Conservation (phyloP, 768 basidiomycete species). For the Xerocomus brunneocitrinus region DNA sequence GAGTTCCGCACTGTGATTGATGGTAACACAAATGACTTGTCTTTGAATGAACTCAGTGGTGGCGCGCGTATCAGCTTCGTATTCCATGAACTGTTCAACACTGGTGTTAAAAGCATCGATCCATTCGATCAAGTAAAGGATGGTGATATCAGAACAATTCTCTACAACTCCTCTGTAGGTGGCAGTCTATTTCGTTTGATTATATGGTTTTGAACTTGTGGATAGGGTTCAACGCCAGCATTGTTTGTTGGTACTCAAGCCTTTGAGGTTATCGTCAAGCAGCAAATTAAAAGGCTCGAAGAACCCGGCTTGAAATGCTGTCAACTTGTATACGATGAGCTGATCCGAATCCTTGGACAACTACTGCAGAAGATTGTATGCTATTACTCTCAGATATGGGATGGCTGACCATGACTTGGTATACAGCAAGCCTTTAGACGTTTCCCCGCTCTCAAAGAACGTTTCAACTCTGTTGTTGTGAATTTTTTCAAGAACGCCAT, state of each 20-base stretch:
- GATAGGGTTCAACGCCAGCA: constrained; percentile 89
- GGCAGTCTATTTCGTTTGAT: background rate
- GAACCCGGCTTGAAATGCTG: constrained; percentile 93
- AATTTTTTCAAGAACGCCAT: constrained; percentile 95
- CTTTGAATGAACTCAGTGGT: constrained; percentile 94
- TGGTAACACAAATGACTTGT: constrained; percentile 94
- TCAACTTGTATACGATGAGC: constrained; percentile 93
- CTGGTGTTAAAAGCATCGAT: constrained; percentile 92
- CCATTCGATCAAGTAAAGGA: constrained; percentile 99
- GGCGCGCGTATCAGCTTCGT: constrained; percentile 99
- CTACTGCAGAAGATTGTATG: constrained; percentile 84
- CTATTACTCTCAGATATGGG: constrained; percentile 9
- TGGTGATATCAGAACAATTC: constrained; percentile 90
- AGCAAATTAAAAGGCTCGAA: constrained; percentile 95
- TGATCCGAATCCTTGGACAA: constrained; percentile 93
- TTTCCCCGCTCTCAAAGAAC: constrained; percentile 93
- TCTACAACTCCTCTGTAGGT: constrained; percentile 96
- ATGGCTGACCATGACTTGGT: constrained; percentile 1
- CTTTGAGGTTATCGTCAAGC: constrained; percentile 98
- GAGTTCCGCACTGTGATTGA: constrained; percentile 98
- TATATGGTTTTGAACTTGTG: background rate
- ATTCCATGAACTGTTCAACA: constrained; percentile 97
- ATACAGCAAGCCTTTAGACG: constrained; percentile 90
- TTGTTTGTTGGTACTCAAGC: constrained; percentile 96
- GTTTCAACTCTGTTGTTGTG: constrained; percentile 94